Evolutionary conservation across 2,329 filamentous ascomycete genomes (phyloP), one percentile per base, ranked within the genome.

Genomic region (Aspergillus brunneoviolaceus): DNA sequence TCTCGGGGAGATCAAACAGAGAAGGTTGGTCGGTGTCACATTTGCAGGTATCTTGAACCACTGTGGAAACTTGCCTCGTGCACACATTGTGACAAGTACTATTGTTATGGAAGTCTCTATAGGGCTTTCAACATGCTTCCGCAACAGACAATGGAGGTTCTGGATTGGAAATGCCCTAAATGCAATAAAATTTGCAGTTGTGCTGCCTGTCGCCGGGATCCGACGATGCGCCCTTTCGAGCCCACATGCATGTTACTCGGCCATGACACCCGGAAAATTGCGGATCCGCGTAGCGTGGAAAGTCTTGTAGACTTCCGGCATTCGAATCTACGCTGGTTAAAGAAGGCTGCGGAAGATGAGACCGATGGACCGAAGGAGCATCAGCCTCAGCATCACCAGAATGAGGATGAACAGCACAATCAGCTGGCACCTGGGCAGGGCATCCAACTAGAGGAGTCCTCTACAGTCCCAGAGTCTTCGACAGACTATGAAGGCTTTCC

Each of bases 81-180:
- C 75, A 87, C 87, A 0, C 85, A 83, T 9, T 98, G 95, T 70
- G 81, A 84, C 12, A 82, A 90, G 58, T 86, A 85, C 0, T 99
- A 96, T 72, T 98, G 95, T 74, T 99, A 96, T 71, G 94, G 94
- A n/a, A 89, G 89, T 16, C 82, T 99, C 1, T 98, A 92, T 77
- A 84, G 95, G 58, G 93, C 91, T 0, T 96, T 96, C 70, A 94
- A 98, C 73, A 85, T 92, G 72, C 89, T 92, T 84, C 95, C 95
- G 0, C 87, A 94, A 68, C 82, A 86, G 21, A 86, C 93, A 0
- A 89, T 97, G 84, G 88, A 96, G 71, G 84, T 91, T 64, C 85
- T 88, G 64, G 81, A 87, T 51, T 99, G 95, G 94, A 85, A 89
- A 69, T 99, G 95, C 65, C 95, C 95, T 0, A 91, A 89, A 70